Conservation (phyloP, 208 protist species). For the Wallacemonas collosoma region DNA sequence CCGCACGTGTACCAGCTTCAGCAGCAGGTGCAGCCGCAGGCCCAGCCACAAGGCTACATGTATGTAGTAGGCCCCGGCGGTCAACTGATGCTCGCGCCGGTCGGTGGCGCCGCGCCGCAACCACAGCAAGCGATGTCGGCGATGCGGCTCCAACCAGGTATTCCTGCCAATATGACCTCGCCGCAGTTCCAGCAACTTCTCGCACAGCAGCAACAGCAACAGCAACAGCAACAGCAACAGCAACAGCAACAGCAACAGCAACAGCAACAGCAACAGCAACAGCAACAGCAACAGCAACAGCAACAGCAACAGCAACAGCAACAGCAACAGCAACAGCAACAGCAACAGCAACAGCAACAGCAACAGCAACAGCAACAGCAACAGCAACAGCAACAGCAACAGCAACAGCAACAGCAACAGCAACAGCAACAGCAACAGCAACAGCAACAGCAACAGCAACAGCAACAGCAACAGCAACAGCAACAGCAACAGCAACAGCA, state of each 20-base stretch:
- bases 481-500: constrained; percentile 20
- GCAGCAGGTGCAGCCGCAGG: background rate
- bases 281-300: constrained; percentile 32
- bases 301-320: constrained; percentile 28
- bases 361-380: constrained; percentile 28
- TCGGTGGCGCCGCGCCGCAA: constrained; percentile 21
- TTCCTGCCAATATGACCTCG: background rate
- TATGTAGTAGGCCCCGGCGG: constrained; percentile 41
- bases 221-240: constrained; percentile 21
- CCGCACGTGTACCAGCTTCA: constrained; percentile 7
- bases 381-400: constrained; percentile 23
- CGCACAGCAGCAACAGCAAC: constrained; percentile 15
- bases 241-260: constrained; percentile 19
- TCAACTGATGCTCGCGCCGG: constrained; percentile 38
- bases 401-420: constrained; percentile 32
- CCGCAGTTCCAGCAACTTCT: background rate
- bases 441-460: constrained; percentile 23
- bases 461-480: constrained; percentile 31
- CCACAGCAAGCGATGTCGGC: constrained; percentile 21
- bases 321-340: constrained; percentile 23
- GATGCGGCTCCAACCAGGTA: background rate
- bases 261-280: constrained; percentile 23
- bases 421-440: constrained; percentile 28
- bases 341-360: constrained; percentile 32
- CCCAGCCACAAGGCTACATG: constrained; percentile 15